Base-by-base conservation (phyloP, 805 yeast genomes). In the Candida insectorum region DNA sequence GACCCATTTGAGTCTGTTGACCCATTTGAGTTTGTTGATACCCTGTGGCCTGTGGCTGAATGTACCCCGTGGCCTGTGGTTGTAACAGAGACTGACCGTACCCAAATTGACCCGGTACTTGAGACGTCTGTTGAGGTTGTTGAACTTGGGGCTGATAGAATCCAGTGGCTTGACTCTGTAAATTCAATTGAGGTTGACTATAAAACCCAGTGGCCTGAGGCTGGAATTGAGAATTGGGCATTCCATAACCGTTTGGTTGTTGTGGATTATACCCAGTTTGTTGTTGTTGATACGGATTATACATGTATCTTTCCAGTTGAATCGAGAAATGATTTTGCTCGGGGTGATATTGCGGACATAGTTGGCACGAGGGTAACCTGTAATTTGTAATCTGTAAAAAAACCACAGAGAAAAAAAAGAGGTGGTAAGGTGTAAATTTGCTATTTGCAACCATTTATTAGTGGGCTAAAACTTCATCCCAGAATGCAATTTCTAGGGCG, bases 401-500 rank as follows among this genome's bases (percentile, higher is more conserved):
- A n/a, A n/a, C n/a, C n/a, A n/a, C n/a, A n/a, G n/a, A n/a, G n/a
- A n/a, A n/a, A n/a, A n/a, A n/a, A n/a, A n/a, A n/a, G n/a, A n/a
- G n/a, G n/a, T n/a, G n/a, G n/a, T n/a, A n/a, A n/a, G n/a, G n/a
- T n/a, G n/a, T n/a, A n/a, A n/a, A n/a, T n/a, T n/a, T n/a, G n/a
- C n/a, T n/a, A n/a, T n/a, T n/a, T n/a, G n/a, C n/a, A n/a, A n/a
- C n/a, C n/a, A n/a, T n/a, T n/a, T n/a, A n/a, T n/a, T n/a, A n/a
- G n/a, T n/a, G n/a, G n/a, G n/a, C 18, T 12, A 53, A 36, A 6
- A 60, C 62, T 43, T 64, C 82, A 47, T 73, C 70, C 95, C 95
- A 85, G 51, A 85, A 85, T 15, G 62, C 68, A 16, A 75, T 65
- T 54, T 85, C 95, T 32, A 84, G 61, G 28, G 56, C 54, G 10